These are phyloP conservation scores for Blepharisma japonicum DNA, from an alignment of 73 alveolate genomes.

Conservation along the genomic window DNA sequence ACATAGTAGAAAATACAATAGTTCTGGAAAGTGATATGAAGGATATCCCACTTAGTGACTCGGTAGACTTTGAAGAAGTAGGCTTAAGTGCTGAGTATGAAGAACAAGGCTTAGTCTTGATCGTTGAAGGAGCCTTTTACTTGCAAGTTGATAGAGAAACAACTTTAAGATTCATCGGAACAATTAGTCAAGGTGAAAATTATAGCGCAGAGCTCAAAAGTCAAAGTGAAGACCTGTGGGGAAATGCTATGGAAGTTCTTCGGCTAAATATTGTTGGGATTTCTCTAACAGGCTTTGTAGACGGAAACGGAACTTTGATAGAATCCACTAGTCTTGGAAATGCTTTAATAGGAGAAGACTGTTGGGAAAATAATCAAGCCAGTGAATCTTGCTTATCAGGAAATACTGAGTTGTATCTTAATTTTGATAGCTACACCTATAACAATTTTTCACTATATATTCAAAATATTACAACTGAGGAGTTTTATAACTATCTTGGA, in stretches of 20 bases:
- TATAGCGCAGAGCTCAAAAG: neutral
- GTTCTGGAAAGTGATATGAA: neutral
- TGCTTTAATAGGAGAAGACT: neutral
- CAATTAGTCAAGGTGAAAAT: neutral
- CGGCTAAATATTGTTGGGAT: neutral
- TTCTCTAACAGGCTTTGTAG: neutral
- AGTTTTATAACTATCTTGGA: neutral
- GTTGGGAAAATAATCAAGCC: neutral
- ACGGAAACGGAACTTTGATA: neutral
- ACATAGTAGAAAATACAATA: neutral
- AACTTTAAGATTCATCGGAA: neutral
- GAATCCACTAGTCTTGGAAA: neutral
- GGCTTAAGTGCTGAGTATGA: neutral
- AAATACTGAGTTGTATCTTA: neutral
- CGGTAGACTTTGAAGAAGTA: conserved; percentile 2
- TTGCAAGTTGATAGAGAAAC: neutral
- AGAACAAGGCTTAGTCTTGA: neutral
- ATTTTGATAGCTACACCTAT: neutral
- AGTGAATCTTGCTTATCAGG: neutral
- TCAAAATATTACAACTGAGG: neutral
- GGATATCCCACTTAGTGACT: neutral
- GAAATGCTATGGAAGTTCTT: neutral
- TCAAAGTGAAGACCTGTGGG: conserved; percentile 3
- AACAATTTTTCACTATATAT: neutral
- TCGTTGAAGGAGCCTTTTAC: neutral